Conservation (phyloP, 352 stramenopile species). For the Pythium aphanidermatum region DNA sequence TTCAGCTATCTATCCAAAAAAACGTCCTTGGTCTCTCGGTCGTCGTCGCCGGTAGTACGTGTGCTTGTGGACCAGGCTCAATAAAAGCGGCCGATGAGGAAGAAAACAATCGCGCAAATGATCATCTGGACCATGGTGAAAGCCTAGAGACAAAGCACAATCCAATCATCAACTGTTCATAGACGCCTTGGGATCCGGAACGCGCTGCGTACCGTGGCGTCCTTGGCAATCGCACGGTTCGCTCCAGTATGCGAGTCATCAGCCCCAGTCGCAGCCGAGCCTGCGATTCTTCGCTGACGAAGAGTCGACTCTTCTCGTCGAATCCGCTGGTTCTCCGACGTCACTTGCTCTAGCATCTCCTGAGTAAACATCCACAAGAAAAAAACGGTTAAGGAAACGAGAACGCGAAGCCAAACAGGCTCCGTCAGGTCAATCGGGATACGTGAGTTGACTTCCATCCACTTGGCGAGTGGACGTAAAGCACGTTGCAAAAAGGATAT, state of each 20-base stretch:
- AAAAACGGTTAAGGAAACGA: neutral
- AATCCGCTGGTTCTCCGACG: constrained; percentile 43
- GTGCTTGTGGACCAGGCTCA: constrained; percentile 16
- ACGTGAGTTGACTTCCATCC: too few species aligned
- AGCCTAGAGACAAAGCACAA: constrained; percentile 24
- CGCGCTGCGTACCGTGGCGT: constrained; percentile 38
- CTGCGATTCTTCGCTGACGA: constrained; percentile 65
- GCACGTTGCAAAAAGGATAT: constrained; percentile 22
- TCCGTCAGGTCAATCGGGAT: too few species aligned
- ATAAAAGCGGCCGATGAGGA: constrained; percentile 85
- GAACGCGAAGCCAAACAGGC: too few species aligned
- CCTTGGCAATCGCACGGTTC: constrained; percentile 33
- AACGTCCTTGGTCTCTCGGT: too few species aligned
- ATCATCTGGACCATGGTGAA: constrained; percentile 81
- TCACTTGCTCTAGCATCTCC: constrained; percentile 67
- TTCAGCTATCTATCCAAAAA: too few species aligned
- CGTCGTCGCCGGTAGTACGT: too few species aligned
- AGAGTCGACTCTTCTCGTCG: constrained; percentile 49
- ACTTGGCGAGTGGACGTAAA: too few species aligned
- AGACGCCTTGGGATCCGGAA: neutral
- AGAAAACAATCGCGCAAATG: constrained; percentile 86
- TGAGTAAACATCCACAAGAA: constrained; percentile 39
- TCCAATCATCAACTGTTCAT: constrained; percentile 1
- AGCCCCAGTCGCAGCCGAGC: constrained; percentile 2
- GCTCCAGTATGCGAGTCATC: constrained; percentile 28